Evolutionary conservation across 2,329 filamentous ascomycete species (phyloP).

Genomic region (Penicillium sp.): DNA sequence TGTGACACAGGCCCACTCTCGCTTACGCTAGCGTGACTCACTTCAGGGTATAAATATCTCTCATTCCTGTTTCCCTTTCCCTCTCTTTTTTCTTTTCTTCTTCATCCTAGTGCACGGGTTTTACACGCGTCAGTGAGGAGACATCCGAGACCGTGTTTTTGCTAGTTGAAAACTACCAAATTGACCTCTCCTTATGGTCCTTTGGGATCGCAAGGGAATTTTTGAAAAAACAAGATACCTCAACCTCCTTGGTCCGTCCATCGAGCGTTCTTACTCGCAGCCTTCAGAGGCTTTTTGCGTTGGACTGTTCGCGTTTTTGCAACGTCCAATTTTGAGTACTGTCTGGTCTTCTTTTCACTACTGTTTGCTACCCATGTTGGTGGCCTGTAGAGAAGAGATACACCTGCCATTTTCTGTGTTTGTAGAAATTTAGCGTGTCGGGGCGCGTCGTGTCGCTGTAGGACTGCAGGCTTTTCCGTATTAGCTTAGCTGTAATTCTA

Average conservation of each 20-base stretch:
- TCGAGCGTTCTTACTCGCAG: conserved; percentile 1
- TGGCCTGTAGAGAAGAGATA: conserved; percentile 41
- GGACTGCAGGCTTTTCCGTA: no score
- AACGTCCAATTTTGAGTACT: conserved; percentile 2
- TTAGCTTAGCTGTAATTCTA: not conserved
- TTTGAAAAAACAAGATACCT: conserved; percentile 58
- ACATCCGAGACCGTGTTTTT: conserved; percentile 85
- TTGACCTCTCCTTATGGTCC: conserved; percentile 74
- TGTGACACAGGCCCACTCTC: conserved; percentile 13
- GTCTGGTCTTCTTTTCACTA: conserved; percentile 41
- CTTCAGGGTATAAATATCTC: conserved; percentile 22
- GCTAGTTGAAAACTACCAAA: conserved; percentile 84
- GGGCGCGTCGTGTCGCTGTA: not conserved
- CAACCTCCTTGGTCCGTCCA: conserved; percentile 13
- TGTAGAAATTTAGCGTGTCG: not conserved
- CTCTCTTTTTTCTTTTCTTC: conserved; percentile 38
- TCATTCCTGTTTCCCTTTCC: conserved; percentile 14
- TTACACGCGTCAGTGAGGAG: conserved; percentile 84
- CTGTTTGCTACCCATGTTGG: conserved; percentile 34
- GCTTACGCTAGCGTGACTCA: conserved; percentile 29
- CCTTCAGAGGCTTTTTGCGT: not conserved
- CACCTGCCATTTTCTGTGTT: not conserved
- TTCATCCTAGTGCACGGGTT: conserved; percentile 60
- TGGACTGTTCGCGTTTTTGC: not conserved
- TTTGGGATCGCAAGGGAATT: conserved; percentile 71